Conservation (phyloP, 805 yeast species). For the Ogataea haglerorum region DNA sequence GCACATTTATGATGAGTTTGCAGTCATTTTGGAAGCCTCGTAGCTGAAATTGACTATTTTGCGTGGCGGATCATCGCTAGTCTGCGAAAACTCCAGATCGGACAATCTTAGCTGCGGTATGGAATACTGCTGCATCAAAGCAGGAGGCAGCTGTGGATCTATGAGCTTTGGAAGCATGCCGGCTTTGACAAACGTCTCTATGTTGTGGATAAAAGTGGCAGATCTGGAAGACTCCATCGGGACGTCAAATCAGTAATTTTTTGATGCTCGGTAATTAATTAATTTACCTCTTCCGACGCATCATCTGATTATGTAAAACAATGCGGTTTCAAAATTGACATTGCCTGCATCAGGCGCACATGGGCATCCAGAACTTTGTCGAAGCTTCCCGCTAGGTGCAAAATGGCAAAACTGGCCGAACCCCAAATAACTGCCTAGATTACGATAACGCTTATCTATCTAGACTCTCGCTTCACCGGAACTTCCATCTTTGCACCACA, state of each 20-base stretch:
- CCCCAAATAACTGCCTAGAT: background rate
- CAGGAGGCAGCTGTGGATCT: constrained; percentile 16
- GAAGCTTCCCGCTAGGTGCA: too few relatives aligned
- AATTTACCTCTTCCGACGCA: constrained; percentile 2
- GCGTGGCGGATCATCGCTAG: background rate
- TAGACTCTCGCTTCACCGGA: constrained; percentile 5
- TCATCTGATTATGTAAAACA: constrained; percentile 5
- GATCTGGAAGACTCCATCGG: background rate
- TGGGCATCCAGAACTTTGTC: too few relatives aligned
- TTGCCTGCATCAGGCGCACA: too few relatives aligned
- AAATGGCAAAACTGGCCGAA: too few relatives aligned
- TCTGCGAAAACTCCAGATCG: constrained; percentile 10
- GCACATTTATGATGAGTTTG: background rate
- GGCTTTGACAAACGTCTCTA: constrained; percentile 6
- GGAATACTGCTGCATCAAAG: constrained; percentile 11
- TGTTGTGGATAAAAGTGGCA: background rate
- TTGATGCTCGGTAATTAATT: background rate
- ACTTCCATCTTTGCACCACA: constrained; percentile 6
- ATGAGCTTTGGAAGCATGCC: constrained; percentile 20
- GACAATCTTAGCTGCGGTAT: constrained; percentile 19
- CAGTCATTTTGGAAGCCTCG: constrained; percentile 20
- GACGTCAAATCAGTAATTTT: background rate
- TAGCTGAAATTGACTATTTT: constrained; percentile 23
- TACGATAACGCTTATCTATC: background rate
- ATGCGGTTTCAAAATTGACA: too few relatives aligned